These are phyloP conservation scores for Apiotrichum gracile DNA, from an alignment of 1,284 basidiomycete species.

Conservation along the genomic window DNA sequence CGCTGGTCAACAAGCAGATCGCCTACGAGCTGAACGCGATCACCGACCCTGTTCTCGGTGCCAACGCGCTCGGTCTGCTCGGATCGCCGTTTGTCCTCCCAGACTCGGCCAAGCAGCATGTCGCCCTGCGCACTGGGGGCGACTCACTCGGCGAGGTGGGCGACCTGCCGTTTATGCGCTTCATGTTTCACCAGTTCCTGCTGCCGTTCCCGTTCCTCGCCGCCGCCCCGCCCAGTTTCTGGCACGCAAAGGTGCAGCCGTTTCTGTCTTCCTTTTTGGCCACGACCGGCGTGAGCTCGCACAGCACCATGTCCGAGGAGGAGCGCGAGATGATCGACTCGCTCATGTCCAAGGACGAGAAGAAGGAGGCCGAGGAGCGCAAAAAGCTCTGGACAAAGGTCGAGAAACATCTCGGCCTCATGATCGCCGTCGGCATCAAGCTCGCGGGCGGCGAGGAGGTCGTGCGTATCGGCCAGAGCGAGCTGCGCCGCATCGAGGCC, in stretches of 20 bases:
- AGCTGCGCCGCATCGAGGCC: constrained; percentile 67
- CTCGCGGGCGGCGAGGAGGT: constrained; percentile 76
- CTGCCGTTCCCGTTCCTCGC: constrained; percentile 89
- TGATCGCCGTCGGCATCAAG: constrained; percentile 74
- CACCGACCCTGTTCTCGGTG: constrained; percentile 54
- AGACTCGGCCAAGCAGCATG: constrained; percentile 50
- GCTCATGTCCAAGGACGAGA: constrained; percentile 49
- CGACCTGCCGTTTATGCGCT: constrained; percentile 80
- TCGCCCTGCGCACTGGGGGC: constrained; percentile 31
- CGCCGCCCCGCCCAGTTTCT: constrained; percentile 78
- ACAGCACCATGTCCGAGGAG: constrained; percentile 37
- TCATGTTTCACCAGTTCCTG: constrained; percentile 83
- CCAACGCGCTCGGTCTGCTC: constrained; percentile 74
- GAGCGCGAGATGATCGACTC: constrained; percentile 33
- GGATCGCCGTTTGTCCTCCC: constrained; percentile 76
- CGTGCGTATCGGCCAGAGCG: constrained; percentile 73
- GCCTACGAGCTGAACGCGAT: constrained; percentile 66
- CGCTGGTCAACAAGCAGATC: constrained; percentile 82
- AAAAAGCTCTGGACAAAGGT: constrained; percentile 62
- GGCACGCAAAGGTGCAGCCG: constrained; percentile 85
- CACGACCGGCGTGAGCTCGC: constrained; percentile 49
- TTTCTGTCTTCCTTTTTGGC: constrained; percentile 76
- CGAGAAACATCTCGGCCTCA: constrained; percentile 74
- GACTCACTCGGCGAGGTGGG: constrained; percentile 18
- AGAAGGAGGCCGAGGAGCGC: constrained; percentile 55